A percentile compares a stretch with the other conserved stretches of the same genome.
Evolutionary conservation across 768 basidiomycete genomes (phyloP).

Genomic region (Suillus placidus): DNA sequence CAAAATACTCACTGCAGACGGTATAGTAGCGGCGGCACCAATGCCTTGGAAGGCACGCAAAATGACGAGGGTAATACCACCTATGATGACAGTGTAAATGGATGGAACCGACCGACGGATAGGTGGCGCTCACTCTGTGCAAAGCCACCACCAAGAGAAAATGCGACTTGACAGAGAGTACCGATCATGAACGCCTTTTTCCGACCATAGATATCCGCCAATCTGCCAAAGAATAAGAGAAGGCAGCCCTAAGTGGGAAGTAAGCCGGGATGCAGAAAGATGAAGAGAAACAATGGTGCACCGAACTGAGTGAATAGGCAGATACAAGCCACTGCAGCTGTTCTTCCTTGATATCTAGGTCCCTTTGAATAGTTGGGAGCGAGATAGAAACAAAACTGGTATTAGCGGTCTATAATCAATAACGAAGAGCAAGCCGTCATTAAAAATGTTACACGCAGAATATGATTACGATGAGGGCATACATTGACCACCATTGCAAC

Average conservation of each 20-base stretch:
- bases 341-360: constrained; percentile 52
- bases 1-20: constrained; percentile 56
- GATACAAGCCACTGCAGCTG: constrained; percentile 69
- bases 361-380: constrained; percentile 52
- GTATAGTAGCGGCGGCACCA: constrained; percentile 77
- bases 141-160: constrained; percentile 69
- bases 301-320: constrained; percentile 69
- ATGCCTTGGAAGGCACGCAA: constrained; percentile 79
- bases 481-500: constrained; percentile 42
- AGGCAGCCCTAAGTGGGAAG: constrained; percentile 62
- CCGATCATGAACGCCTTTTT: constrained; percentile 70
- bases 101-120: not conserved
- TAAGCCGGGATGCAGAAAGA: not conserved
- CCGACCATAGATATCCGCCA: constrained; percentile 80
- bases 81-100: constrained; percentile 33
- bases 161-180: constrained; percentile 51
- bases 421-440: not conserved
- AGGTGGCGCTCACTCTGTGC: constrained; percentile 42
- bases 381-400: constrained; percentile 51
- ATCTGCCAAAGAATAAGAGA: constrained; percentile 73
- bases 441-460: not conserved
- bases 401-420: constrained; percentile 29
- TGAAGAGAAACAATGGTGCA: constrained; percentile 30
- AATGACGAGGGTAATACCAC: constrained; percentile 62
- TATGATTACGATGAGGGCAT: constrained; percentile 11